Percentiles rank a stretch among this genome's conserved stretches.
Evolutionary conservation across 495 filamentous ascomycete genomes (phyloP).

Genomic region (Xeromyces bisporus): DNA sequence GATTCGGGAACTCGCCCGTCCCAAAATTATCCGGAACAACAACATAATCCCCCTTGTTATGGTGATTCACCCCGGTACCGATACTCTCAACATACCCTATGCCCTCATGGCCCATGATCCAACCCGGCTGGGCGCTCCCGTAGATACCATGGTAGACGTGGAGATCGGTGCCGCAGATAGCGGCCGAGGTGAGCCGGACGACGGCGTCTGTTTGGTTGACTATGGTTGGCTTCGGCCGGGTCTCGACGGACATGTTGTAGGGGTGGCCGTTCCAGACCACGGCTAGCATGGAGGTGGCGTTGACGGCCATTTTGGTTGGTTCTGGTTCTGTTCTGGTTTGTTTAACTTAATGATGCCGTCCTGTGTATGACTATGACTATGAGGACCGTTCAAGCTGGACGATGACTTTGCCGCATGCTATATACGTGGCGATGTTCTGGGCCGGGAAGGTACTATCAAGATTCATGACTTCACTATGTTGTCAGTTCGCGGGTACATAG

Average conservation of each 20-base stretch:
- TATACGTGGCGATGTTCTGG: too few relatives aligned
- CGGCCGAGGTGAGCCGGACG: conserved; percentile 57
- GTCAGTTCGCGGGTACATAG: too few relatives aligned
- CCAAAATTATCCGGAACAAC: conserved; percentile 1
- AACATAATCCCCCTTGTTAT: conserved; percentile 40
- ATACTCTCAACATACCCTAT: conserved; percentile 10
- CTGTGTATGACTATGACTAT: too few relatives aligned
- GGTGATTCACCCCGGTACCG: conserved; percentile 21
- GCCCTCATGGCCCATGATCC: conserved; percentile 38
- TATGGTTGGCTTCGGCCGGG: conserved; percentile 47
- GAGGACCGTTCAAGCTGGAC: too few relatives aligned
- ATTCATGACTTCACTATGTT: too few relatives aligned
- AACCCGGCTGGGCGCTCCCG: conserved; percentile 39
- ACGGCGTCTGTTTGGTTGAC: conserved; percentile 60
- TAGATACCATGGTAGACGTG: conserved; percentile 17
- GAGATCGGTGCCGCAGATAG: conserved; percentile 52
- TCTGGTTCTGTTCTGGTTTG: too few relatives aligned
- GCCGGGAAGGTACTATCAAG: too few relatives aligned
- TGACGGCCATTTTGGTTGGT: too few relatives aligned
- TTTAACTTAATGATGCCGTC: too few relatives aligned
- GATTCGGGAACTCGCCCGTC: neutral
- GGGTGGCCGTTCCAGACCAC: conserved; percentile 18
- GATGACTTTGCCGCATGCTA: too few relatives aligned
- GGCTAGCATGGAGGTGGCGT: too few relatives aligned
- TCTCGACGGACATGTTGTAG: conserved; percentile 17